Conservation (phyloP, 106 monocot genomes). For the Phalaenopsis aphrodite region DNA sequence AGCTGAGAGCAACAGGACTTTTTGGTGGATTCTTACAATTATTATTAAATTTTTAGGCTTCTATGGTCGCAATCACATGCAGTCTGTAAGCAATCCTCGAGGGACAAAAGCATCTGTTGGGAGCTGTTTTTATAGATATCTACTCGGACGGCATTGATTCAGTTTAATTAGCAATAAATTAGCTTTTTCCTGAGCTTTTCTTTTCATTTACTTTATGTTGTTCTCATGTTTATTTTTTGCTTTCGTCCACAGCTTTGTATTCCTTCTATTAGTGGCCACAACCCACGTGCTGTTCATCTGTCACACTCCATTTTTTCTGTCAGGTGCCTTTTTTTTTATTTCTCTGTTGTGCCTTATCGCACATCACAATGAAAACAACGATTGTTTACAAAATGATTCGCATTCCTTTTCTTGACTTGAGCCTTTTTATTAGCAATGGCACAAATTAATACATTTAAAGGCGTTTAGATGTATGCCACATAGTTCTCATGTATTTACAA, state of each 20-base stretch:
- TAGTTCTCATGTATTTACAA: no score
- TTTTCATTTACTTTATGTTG: background rate
- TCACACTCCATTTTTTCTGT: background rate
- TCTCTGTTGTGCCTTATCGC: background rate
- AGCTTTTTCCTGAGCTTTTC: background rate
- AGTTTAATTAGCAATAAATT: background rate
- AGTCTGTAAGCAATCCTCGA: background rate
- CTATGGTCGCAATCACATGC: slow-evolving; percentile 2
- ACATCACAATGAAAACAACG: background rate
- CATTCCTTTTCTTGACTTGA: background rate
- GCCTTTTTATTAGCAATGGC: background rate
- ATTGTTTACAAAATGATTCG: background rate
- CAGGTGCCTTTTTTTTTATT: background rate
- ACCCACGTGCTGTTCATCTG: background rate
- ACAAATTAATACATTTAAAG: no score
- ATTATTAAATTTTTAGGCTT: background rate
- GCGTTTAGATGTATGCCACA: no score
- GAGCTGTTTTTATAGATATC: background rate
- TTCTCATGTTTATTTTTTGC: background rate
- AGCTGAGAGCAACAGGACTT: background rate
- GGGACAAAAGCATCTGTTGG: background rate
- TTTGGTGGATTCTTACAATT: background rate
- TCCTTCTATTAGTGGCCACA: background rate
- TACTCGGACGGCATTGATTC: background rate
- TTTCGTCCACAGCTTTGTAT: background rate